These are phyloP conservation scores for Fagopyrum tataricum DNA, from an alignment of 148 eudicot species.

Conservation along the genomic window DNA sequence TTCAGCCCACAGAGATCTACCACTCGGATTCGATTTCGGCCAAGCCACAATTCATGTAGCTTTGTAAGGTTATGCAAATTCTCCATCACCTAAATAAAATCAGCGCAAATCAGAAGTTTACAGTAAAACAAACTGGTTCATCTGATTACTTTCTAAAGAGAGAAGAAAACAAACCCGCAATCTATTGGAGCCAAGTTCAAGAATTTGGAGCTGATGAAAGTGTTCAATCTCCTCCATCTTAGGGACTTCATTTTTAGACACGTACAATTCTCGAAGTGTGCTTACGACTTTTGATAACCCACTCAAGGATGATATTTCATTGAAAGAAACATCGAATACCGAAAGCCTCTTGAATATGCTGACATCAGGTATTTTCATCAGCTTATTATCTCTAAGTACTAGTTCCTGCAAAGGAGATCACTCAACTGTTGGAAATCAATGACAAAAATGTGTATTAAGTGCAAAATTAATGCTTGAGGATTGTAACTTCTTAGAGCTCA, in stretches of 20 bases:
- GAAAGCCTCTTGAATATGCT: slow-evolving; percentile 71
- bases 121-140: neutral
- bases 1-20: slow-evolving; percentile 85
- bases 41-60: slow-evolving; percentile 93
- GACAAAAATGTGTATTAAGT: neutral
- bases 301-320: slow-evolving; percentile 69
- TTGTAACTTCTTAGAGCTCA: neutral
- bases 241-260: slow-evolving; percentile 87
- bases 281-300: slow-evolving; percentile 72
- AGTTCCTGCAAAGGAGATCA: slow-evolving; percentile 57
- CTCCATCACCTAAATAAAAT: slow-evolving; percentile 71
- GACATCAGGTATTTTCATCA: slow-evolving; percentile 77
- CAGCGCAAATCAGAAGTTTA: neutral
- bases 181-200: slow-evolving; percentile 94
- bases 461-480: neutral
- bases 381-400: slow-evolving; percentile 82
- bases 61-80: slow-evolving; percentile 54
- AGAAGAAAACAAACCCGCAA: slow-evolving; percentile 59
- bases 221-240: slow-evolving; percentile 97
- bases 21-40: slow-evolving; percentile 80
- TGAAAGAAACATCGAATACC: slow-evolving; percentile 90
- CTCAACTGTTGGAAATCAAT: neutral
- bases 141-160: slow-evolving; percentile 6
- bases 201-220: slow-evolving; percentile 68
- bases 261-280: slow-evolving; percentile 75